Evolutionary conservation across 1,139 yeast genomes (phyloP), one percentile per base, ranked within the genome.

Genomic region (Kodamaea derodonti): DNA sequence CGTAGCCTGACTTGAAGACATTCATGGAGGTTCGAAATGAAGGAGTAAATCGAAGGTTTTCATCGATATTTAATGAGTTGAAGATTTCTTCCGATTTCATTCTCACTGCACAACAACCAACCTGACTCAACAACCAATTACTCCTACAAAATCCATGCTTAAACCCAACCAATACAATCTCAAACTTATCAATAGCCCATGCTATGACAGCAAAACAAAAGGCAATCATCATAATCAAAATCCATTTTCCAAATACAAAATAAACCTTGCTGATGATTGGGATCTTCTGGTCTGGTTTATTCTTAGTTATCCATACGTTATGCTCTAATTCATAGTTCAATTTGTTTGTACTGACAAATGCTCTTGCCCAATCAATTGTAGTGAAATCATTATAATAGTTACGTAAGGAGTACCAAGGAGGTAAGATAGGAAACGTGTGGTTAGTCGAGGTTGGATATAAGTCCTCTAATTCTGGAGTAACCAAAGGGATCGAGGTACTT

Each of bases 341-440:
- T 29, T 60, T 57, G 27, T 78, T 73, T 31, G 74, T 74, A 40
- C 61, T 57, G 20, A 75, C 60, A 29, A 68, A 68, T 20, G 79
- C 81, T 28, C 67, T 64, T 3, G 76, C 71, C 84, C 84, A 78
- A 56, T 78, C 84, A n/a, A 77, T 74, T n/a, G 83, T 76, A 16
- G 84, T 78, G 52, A 77, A 78, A 51, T 78, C 82, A 50, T 78
- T 79, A 49, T 78, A 78, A 55, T 62, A 74, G 45, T 58, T 62
- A 27, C 72, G 43, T 27, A 54, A 38, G 6, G 51, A 32, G 32
- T 48, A 50, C 30, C 30, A 27, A 9, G 15, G 15, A 6, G 28
- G 14, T 5, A 9, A 5, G 17, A 31, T 27, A n/a, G 24, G 15
- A 16, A 29, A 14, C 8, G 36, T 23, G n/a, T 33, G 36, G 32